Evolutionary conservation across 2,329 filamentous ascomycete species (phyloP).

Genomic region (Aspergillus luchuensis): DNA sequence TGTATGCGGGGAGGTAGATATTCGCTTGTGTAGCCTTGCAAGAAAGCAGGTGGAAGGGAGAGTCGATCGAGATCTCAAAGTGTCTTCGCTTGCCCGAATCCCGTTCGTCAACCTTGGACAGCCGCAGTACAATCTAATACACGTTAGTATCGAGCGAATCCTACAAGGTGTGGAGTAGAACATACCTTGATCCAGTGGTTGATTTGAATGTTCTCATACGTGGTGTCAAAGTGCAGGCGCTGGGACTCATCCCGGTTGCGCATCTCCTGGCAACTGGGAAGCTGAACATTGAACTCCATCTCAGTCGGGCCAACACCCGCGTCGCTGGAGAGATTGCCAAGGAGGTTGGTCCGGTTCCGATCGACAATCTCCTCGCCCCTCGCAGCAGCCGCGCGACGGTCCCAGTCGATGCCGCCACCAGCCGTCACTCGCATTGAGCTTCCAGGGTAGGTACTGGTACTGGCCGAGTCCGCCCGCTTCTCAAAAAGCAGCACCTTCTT

Average conservation of each 20-base stretch:
- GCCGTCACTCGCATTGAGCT: conserved; percentile 76
- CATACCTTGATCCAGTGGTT: conserved; percentile 93
- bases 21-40: conserved; percentile 92
- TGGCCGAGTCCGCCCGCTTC: conserved; percentile 77
- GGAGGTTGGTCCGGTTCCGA: conserved; percentile 65
- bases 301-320: conserved; percentile 82
- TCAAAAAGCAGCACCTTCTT: conserved; percentile 85
- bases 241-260: conserved; percentile 66
- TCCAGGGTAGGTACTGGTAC: conserved; percentile 70
- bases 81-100: conserved; percentile 80
- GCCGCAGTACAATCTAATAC: conserved; percentile 79
- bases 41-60: conserved; percentile 88
- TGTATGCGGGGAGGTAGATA: conserved; percentile 81
- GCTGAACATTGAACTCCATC: conserved; percentile 90
- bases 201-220: conserved; percentile 90
- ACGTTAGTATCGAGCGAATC: conserved; percentile 10
- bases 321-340: conserved; percentile 78
- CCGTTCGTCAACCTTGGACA: conserved; percentile 78
- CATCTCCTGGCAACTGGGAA: conserved; percentile 87
- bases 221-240: conserved; percentile 83
- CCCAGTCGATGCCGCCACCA: conserved; percentile 75
- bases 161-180: no score
- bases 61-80: conserved; percentile 96
- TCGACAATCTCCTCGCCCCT: conserved; percentile 58
- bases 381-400: conserved; percentile 59